Base-by-base conservation (phyloP, 305 asterid genomes). In the Fraxinus sp. region DNA sequence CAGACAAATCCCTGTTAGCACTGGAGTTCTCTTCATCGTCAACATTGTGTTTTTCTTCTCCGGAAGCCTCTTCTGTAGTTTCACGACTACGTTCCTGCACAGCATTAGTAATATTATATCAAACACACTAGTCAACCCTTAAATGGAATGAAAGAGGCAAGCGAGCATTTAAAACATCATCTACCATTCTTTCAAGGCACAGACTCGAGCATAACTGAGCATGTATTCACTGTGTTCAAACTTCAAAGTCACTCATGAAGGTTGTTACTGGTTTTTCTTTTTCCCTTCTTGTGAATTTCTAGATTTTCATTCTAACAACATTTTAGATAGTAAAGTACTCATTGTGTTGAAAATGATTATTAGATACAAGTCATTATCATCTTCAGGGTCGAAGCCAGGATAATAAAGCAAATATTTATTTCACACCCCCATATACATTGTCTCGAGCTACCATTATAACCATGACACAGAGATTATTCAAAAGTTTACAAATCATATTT, bases 51-150 rank as follows among this genome's bases (percentile, higher is more conserved):
- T 72, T 83, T 81, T 89, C 89, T 83, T 84, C 91, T 71, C 57
- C 86, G 8, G 87, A 82, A 83, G 80, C 88, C 84, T 87, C 93
- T 81, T 77, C 59, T 55, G 82, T 78, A 49, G 90, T 72, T 83
- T 82, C 91, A 55, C 82, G 77, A 80, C 57, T 86, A 73, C 85
- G 88, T 82, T 89, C 94, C 97, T 91, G 80, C 81, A 88, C 37
- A 32, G 70, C 28, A 39, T 28, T 64, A 10, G 28, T 71, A 46
- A 71, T 78, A 77, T 75, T 22, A 77, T 70, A 78, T 52, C 20
- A 43, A 78, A 77, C 79, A n/a, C 79, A 32, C 68, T 30, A 77
- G 55, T 39, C 64, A 66, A 37, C n/a, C 59, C 74, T 43, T 83
- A 24, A 3, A 24, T 66, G 7, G 28, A 82, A 79, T 36, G 55